These are phyloP conservation scores for Rhizopogon roseolus DNA, from an alignment of 768 basidiomycete species.

Conservation along the genomic window DNA sequence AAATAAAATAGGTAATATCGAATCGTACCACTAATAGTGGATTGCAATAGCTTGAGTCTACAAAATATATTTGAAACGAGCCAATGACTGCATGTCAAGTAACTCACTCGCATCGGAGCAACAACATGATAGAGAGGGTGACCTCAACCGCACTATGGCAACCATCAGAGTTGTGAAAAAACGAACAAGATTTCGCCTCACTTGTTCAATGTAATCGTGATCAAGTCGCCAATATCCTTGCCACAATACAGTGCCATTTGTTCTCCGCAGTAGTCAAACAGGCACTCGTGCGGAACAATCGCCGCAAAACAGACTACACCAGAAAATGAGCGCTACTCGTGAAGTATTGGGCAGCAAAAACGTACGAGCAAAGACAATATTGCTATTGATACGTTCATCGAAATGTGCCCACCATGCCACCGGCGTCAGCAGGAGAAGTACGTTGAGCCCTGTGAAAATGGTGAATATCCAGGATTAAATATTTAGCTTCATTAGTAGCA, in stretches of 20 bases:
- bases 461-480: neutral
- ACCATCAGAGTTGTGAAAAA: neutral
- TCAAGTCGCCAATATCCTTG: conserved; percentile 58
- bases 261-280: conserved; percentile 64
- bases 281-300: conserved; percentile 59
- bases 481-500: neutral
- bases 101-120: conserved; percentile 68
- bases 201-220: conserved; percentile 65
- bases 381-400: conserved; percentile 12
- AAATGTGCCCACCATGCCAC: conserved; percentile 61
- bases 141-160: conserved; percentile 59
- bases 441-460: conserved; percentile 46
- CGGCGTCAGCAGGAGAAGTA: conserved; percentile 53
- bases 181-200: conserved; percentile 21
- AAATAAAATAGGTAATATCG: neutral
- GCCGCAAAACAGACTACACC: conserved; percentile 55
- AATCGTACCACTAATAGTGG: conserved; percentile 57
- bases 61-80: neutral
- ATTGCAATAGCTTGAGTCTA: conserved; percentile 61
- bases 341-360: conserved; percentile 1
- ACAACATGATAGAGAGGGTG: conserved; percentile 62
- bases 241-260: conserved; percentile 48
- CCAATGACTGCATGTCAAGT: neutral
- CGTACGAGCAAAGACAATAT: conserved; percentile 44
- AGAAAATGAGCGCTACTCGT: neutral